Evolutionary conservation across 23 red algal species (phyloP).

Genomic region (Pyropia yezoensis): DNA sequence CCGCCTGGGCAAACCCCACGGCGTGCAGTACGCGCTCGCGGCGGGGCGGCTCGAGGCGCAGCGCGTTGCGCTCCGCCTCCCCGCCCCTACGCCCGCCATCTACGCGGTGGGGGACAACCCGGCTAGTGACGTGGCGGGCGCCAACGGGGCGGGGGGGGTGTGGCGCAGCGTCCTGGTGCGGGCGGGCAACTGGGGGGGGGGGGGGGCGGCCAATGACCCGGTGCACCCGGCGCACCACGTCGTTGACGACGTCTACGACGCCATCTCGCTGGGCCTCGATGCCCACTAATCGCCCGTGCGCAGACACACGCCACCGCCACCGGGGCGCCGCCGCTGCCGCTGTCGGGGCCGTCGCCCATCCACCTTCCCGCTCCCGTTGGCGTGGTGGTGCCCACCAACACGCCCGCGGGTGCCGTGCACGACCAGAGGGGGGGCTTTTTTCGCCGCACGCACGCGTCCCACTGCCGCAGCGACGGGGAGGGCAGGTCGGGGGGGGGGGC

Average conservation of each 20-base stretch:
- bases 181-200: conserved; percentile 51
- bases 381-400: too few species aligned
- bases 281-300: not conserved
- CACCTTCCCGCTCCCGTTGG: too few species aligned
- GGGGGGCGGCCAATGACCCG: conserved; percentile 48
- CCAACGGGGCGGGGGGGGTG: conserved; percentile 32
- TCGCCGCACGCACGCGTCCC: too few species aligned
- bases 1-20: conserved; percentile 58
- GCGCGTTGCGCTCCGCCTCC: not conserved
- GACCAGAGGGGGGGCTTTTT: too few species aligned
- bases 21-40: conserved; percentile 35
- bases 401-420: too few species aligned
- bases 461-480: too few species aligned
- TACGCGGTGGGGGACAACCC: conserved; percentile 77
- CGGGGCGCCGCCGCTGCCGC: too few species aligned
- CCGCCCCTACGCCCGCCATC: not conserved
- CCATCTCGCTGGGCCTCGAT: not conserved
- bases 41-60: conserved; percentile 22
- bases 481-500: too few species aligned
- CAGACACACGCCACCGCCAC: too few species aligned
- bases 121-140: conserved; percentile 59
- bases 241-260: conserved; percentile 35
- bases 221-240: conserved; percentile 51
- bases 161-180: conserved; percentile 52
- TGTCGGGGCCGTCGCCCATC: too few species aligned